Base-by-base conservation (phyloP, 2,329 filamentous ascomycete genomes). In the Epicoccum sorghinum region DNA sequence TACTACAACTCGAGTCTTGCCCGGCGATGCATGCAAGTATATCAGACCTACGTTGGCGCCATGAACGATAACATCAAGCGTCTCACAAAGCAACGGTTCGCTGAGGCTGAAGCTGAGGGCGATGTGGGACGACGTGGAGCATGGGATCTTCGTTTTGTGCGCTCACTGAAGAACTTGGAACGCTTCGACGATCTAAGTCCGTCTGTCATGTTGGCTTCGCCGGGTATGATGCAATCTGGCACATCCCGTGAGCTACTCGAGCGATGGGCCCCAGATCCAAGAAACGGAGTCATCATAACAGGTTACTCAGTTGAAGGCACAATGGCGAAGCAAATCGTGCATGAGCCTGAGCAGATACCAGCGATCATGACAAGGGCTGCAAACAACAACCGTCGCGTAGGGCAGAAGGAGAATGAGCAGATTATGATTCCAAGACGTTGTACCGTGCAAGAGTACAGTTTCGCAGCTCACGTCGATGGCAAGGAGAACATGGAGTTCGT, bases 11-110 rank as follows among this genome's bases (percentile, higher is more conserved):
- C 91, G 67, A 96, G 96, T 67, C 85, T 98, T 37, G 95, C 95
- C 1, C 83, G 93, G 59, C 95, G 96, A 76, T 99, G 95, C 78
- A 99, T 99, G 95, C 86, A 97, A 27, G 92, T 98, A 3, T 99
- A 99, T 72, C 95, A 98, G 74, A 99, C 95, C 1, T 99, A 98
- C 68, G 91, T 98, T 43, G 91, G 93, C 43, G 92, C 93, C 50
- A 99, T 99, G 95, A 99, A 99, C 73, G 93, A 98, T 70, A 98
- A 97, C 68, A 98, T 99, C 80, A 97, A 96, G 75, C 86, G 91
- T 9, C 84, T 96, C n/a, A 97, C 97, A 76, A 84, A 89, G 47
- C 92, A 96, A 75, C 87, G 91, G 42, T 96, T 96, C 86, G 91
- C 91, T 4, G 91, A 96, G 72, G 90, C 91, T 8, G 91, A 96